A percentile compares a stretch with the other conserved stretches of the same genome.
Evolutionary conservation across 169 alveolate genomes (phyloP).

Genomic region (Babesia caballi): DNA sequence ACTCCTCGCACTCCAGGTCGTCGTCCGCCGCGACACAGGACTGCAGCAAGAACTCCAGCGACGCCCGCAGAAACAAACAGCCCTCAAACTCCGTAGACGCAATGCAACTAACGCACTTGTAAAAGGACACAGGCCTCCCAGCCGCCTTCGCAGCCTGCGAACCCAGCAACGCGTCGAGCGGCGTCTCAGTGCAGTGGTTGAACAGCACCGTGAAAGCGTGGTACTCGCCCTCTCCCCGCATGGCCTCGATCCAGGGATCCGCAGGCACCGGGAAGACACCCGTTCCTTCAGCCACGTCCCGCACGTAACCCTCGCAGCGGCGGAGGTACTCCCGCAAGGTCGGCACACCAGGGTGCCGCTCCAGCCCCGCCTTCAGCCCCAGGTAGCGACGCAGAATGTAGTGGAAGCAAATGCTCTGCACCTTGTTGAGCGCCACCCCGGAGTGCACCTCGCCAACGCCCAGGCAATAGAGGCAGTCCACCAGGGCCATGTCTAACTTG

Average conservation of each 20-base stretch:
- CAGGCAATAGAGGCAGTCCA: conserved; percentile 5
- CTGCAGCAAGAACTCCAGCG: conserved; percentile 11
- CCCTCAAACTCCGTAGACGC: conserved; percentile 14
- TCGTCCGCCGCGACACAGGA: background rate
- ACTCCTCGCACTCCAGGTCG: conserved; percentile 12
- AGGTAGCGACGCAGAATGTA: conserved; percentile 1
- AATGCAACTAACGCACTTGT: conserved; percentile 33
- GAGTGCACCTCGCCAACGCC: conserved; percentile 23
- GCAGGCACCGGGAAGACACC: conserved; percentile 1
- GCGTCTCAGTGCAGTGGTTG: background rate
- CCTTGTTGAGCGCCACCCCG: conserved; percentile 23
- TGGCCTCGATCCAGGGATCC: background rate
- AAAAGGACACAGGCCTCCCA: background rate
- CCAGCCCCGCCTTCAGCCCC: background rate
- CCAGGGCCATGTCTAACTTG: conserved; percentile 14
- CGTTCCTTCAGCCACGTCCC: background rate
- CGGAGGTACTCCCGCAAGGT: background rate
- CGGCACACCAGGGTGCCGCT: background rate
- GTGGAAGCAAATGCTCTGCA: conserved; percentile 4
- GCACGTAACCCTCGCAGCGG: background rate
- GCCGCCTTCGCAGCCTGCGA: background rate
- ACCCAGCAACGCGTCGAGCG: conserved; percentile 24
- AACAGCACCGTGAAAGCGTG: conserved; percentile 13
- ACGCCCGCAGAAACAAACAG: background rate
- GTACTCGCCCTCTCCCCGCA: background rate